phyloP scores from a whole-genome alignment of 2,329 filamentous ascomycete genomes.

The Paraconiothyrium brasiliense region DNA sequence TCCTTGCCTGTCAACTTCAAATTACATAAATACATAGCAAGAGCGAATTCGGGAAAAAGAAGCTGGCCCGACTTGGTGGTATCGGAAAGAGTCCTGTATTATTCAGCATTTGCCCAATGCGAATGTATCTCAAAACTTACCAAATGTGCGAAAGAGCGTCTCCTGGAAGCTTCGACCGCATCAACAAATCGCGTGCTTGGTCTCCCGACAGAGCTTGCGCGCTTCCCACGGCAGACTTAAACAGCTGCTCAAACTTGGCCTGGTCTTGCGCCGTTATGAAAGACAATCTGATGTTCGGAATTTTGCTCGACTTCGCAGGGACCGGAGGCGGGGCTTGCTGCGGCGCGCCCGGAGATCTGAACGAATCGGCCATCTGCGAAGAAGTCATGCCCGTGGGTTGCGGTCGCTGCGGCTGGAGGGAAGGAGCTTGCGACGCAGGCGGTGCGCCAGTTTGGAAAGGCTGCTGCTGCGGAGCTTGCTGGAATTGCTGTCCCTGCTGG shows the following conservation, averaged over 20 bases:
- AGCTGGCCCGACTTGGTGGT: slow-evolving; percentile 96
- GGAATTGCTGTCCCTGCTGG: slow-evolving; percentile 55
- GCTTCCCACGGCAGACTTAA: slow-evolving; percentile 92
- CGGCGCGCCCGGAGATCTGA: slow-evolving; percentile 52
- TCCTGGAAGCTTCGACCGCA: slow-evolving; percentile 88
- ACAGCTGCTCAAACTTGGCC: slow-evolving; percentile 95
- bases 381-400: slow-evolving; percentile 70
- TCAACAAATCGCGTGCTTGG: slow-evolving; percentile 86
- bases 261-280: slow-evolving; percentile 97
- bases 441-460: slow-evolving; percentile 53
- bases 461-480: slow-evolving; percentile 53
- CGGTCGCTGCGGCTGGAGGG: slow-evolving; percentile 56
- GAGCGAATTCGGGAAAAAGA: slow-evolving; percentile 95
- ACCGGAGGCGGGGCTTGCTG: slow-evolving; percentile 68
- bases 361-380: slow-evolving; percentile 71
- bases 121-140: slow-evolving; percentile 59
- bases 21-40: slow-evolving; percentile 99
- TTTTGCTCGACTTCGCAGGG: slow-evolving; percentile 74
- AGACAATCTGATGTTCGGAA: slow-evolving; percentile 91
- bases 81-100: slow-evolving; percentile 82
- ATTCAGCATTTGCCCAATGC: slow-evolving; percentile 26
- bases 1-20: slow-evolving; percentile 87
- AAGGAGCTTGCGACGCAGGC: slow-evolving; percentile 67
- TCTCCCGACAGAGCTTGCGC: slow-evolving; percentile 87
- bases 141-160: slow-evolving; percentile 92